Percentiles rank a stretch among this genome's conserved stretches.
phyloP scores from a whole-genome alignment of 2,329 filamentous ascomycete genomes.

The Monosporascus sp. region DNA sequence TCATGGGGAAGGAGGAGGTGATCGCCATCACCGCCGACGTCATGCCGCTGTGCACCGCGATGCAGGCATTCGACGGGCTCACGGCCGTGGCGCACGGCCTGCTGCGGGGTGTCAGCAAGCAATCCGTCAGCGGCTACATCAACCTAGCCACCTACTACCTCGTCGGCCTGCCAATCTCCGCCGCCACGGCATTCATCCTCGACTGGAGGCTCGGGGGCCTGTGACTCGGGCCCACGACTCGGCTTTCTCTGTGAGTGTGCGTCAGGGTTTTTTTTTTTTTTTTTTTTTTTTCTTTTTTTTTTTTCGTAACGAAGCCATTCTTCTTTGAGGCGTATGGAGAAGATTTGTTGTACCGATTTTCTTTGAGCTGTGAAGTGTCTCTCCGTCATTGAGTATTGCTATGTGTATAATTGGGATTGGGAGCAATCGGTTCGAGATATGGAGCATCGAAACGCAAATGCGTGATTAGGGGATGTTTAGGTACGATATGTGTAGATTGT shows the following conservation, averaged over 20 bases:
- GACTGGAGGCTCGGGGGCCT: constrained; percentile 74
- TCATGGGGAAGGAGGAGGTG: constrained; percentile 69
- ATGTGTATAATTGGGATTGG: constrained; percentile 49
- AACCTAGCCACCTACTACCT: constrained; percentile 84
- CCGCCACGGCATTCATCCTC: constrained; percentile 71
- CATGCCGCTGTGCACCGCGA: constrained; percentile 76
- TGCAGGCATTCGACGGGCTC: constrained; percentile 84
- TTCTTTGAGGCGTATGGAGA: no score
- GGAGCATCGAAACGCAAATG: constrained; percentile 43
- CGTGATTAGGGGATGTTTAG: constrained; percentile 22
- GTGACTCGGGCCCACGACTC: constrained; percentile 75
- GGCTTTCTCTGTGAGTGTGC: constrained; percentile 53
- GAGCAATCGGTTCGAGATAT: constrained; percentile 48
- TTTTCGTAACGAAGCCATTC: neutral
- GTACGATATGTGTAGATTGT: neutral
- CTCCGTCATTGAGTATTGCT: constrained; percentile 48
- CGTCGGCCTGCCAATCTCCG: constrained; percentile 78
- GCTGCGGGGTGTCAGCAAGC: constrained; percentile 78
- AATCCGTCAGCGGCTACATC: constrained; percentile 84
- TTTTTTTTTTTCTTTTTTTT: no score
- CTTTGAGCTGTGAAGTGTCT: constrained; percentile 34
- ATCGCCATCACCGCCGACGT: constrained; percentile 62
- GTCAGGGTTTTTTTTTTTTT: no score
- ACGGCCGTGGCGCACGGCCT: constrained; percentile 78
- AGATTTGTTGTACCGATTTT: constrained; percentile 2